phyloP scores from a whole-genome alignment of 257 asterid species.

The Solanum arcanum region DNA sequence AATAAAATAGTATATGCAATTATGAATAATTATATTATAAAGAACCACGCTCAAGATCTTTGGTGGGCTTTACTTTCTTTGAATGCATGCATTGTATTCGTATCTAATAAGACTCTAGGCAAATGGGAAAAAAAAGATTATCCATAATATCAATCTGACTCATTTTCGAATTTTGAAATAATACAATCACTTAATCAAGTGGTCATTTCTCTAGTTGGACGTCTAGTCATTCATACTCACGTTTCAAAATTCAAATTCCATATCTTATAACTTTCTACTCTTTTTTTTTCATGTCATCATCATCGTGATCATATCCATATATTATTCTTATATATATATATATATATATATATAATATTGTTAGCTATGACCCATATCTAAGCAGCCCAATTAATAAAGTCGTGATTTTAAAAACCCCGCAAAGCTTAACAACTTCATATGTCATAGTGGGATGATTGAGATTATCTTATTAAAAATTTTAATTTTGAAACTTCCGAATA shows the following conservation, averaged over 20 bases:
- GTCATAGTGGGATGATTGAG: no score
- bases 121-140: not conserved
- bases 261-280: not conserved
- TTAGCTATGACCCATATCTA: not conserved
- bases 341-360: not conserved
- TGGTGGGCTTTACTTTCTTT: constrained; percentile 1
- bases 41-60: constrained; percentile 6
- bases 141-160: not conserved
- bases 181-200: not conserved
- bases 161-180: not conserved
- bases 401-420: not conserved
- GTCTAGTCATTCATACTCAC: constrained; percentile 24
- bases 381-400: not conserved
- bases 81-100: not conserved
- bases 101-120: not conserved
- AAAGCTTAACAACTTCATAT: not conserved
- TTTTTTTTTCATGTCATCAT: not conserved
- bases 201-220: constrained; percentile 9
- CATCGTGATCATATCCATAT: not conserved
- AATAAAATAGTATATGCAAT: not conserved
- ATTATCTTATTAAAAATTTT: no score
- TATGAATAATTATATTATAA: not conserved
- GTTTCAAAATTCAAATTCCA: not conserved
- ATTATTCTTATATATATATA: no score
- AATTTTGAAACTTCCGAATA: no score